A percentile compares a stretch with the other conserved stretches of the same genome.
phyloP scores from a whole-genome alignment of 2,329 filamentous ascomycete genomes.

The Exophiala oligosperma region DNA sequence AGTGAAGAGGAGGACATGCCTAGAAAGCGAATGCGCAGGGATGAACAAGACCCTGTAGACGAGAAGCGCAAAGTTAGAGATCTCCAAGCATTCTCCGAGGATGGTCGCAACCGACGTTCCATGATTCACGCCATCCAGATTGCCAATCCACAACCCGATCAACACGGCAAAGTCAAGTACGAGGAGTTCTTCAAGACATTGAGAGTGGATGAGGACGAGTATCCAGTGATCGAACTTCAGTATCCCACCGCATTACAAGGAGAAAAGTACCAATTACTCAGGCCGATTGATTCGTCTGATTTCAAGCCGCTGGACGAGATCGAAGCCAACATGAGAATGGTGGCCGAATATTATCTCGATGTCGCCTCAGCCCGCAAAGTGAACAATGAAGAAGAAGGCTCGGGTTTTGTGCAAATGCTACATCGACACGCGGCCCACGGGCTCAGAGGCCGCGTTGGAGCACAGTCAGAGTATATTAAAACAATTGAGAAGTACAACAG shows the following conservation, averaged over 20 bases:
- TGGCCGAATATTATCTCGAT: slow-evolving; percentile 76
- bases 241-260: slow-evolving; percentile 72
- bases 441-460: slow-evolving; percentile 39
- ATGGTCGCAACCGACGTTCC: slow-evolving; percentile 37
- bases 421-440: slow-evolving; percentile 71
- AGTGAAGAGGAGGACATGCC: slow-evolving; percentile 31
- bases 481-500: slow-evolving; percentile 78
- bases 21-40: slow-evolving; percentile 42
- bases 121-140: slow-evolving; percentile 54
- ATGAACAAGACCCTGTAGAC: slow-evolving; percentile 45
- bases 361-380: slow-evolving; percentile 67
- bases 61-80: slow-evolving; percentile 46
- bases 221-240: slow-evolving; percentile 64
- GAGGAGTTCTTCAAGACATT: slow-evolving; percentile 40
- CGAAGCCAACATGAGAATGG: slow-evolving; percentile 65
- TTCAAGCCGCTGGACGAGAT: slow-evolving; percentile 68
- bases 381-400: slow-evolving; percentile 69
- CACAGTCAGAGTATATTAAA: slow-evolving; percentile 67
- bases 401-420: slow-evolving; percentile 65
- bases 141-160: slow-evolving; percentile 41
- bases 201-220: slow-evolving; percentile 49
- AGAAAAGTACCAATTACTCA: slow-evolving; percentile 76
- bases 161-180: slow-evolving; percentile 33
- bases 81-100: slow-evolving; percentile 45
- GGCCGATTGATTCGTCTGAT: slow-evolving; percentile 72